Base-by-base conservation (phyloP, 306 rosid species). In the Vigna unguiculata region DNA sequence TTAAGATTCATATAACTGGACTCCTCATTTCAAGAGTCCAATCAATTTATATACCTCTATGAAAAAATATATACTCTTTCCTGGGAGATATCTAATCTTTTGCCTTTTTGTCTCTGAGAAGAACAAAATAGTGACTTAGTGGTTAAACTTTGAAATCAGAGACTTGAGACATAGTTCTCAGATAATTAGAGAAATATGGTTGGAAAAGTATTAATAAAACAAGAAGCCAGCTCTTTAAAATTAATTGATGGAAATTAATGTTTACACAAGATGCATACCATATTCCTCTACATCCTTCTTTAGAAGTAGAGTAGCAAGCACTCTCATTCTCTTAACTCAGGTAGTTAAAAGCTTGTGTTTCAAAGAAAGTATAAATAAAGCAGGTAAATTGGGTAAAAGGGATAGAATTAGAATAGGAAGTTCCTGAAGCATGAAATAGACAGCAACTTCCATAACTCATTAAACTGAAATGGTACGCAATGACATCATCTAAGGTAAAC, bases 1-100 rank as follows among this genome's bases (percentile, higher is more conserved):
- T 75, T 83, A 64, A 21, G 48, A 72, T 72, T 22, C 51, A 64
- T 62, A 64, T 28, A 60, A 66, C 17, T 46, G 32, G 51, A 67
- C 21, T 67, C 58, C 45, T 46, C 34, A 19, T 48, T 69, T 46
- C 45, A 0, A 62, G 52, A 64, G 20, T 64, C 41, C 69, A 55
- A 54, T 74, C 36, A 17, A 74, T 59, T 40, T 34, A 25, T 81
- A 57, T 28, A 48, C 46, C 72, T 34, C 75, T 8, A 57, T 0
- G 7, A 62, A 51, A 63, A 3, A 20, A 36, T 51, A 52, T 34
- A 36, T 13, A 17, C 24, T 38, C 77, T 38, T 57, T 43, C 49
- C 21, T 46, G 6, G 7, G 45, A 45, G 43, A 38, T 62, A 47
- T 30, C 72, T 38, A 72, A 40, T 28, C 7, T 61, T 41, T 74